Evolutionary conservation across 768 basidiomycete species (phyloP).

Genomic region (Mycena filopes): DNA sequence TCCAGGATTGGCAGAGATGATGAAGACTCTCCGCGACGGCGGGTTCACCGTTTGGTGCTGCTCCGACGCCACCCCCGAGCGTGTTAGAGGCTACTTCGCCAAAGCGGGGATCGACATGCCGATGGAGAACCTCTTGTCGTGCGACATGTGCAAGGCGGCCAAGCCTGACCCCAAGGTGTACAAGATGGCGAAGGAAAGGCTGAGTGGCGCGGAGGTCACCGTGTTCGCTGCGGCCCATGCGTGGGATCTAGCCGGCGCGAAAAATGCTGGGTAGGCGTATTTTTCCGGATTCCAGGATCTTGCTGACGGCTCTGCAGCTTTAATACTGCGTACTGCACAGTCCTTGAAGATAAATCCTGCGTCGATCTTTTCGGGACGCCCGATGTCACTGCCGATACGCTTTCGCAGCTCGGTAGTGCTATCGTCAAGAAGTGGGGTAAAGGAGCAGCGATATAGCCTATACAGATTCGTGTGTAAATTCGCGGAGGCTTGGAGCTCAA

Average conservation of each 20-base stretch:
- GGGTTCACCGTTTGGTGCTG: constrained; percentile 14
- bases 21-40: constrained; percentile 2
- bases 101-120: constrained; percentile 11
- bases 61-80: constrained; percentile 17
- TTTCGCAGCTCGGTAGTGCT: not conserved
- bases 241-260: constrained; percentile 13
- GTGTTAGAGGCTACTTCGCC: constrained; percentile 2
- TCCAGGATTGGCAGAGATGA: constrained; percentile 5
- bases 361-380: constrained; percentile 7
- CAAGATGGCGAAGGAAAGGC: constrained; percentile 2
- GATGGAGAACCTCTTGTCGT: constrained; percentile 9
- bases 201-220: not conserved
- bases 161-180: constrained; percentile 8
- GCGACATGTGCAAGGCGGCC: constrained; percentile 15
- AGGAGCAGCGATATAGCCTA: not conserved
- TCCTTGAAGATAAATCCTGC: constrained; percentile 2
- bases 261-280: not conserved
- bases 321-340: not conserved
- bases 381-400: constrained; percentile 6
- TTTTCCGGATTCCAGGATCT: not conserved
- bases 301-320: not conserved
- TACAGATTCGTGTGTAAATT: too few species aligned
- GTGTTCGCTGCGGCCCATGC: constrained; percentile 18
- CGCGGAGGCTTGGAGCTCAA: too few species aligned
- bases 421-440: constrained; percentile 11